A percentile compares a stretch with the other conserved stretches of the same genome.
Evolutionary conservation across 148 eudicot genomes (phyloP).

Genomic region (Diospyros kaki): DNA sequence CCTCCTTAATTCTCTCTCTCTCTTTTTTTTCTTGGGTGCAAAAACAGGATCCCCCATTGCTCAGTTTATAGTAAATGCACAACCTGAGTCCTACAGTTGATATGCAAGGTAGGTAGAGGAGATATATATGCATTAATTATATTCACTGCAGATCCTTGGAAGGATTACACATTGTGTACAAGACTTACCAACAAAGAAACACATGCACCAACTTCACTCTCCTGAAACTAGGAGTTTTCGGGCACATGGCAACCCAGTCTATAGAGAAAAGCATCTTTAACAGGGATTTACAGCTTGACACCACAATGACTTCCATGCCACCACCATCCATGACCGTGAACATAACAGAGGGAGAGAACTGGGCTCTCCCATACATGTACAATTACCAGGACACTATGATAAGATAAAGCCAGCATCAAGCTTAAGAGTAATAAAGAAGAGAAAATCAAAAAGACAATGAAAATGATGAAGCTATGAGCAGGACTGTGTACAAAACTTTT

Average conservation of each 20-base stretch:
- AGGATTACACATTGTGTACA: neutral
- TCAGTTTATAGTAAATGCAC: no score
- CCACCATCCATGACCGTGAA: neutral
- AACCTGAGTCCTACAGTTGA: no score
- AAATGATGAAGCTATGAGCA: slow-evolving; percentile 3
- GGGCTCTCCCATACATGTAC: neutral
- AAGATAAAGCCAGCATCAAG: neutral
- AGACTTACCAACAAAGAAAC: neutral
- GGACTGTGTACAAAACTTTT: slow-evolving; percentile 18
- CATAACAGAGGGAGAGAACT: slow-evolving; percentile 1
- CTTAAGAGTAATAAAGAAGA: neutral
- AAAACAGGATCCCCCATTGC: no score
- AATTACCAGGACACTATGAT: neutral
- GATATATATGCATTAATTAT: no score
- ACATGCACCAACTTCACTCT: neutral
- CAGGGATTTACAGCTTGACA: slow-evolving; percentile 13
- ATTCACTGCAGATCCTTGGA: no score
- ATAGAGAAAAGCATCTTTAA: neutral
- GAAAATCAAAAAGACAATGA: neutral
- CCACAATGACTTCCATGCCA: neutral
- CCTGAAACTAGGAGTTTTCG: no score
- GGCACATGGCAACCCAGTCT: slow-evolving; percentile 3
- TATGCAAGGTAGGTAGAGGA: no score
- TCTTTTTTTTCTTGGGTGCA: no score
- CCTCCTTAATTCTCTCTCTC: no score